Conservation (phyloP, 352 stramenopile species). For the Phytophthora foliorum region DNA sequence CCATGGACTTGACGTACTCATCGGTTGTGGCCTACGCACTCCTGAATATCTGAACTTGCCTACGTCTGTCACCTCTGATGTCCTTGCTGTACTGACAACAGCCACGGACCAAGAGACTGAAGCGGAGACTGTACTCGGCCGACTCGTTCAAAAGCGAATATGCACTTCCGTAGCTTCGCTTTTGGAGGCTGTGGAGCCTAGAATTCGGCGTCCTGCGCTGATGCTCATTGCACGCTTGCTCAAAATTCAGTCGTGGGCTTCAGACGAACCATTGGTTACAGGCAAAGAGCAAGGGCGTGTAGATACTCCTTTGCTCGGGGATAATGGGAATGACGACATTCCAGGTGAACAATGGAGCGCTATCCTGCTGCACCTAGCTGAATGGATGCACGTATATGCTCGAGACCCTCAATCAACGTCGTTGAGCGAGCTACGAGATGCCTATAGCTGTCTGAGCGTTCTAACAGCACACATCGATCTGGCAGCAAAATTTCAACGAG, state of each 20-base stretch:
- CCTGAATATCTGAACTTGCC: slow-evolving; percentile 44
- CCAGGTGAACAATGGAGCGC: slow-evolving; percentile 48
- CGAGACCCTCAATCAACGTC: slow-evolving; percentile 50
- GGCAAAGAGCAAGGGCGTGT: background rate
- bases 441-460: slow-evolving; percentile 54
- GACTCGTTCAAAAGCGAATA: slow-evolving; percentile 49
- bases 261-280: slow-evolving; percentile 13
- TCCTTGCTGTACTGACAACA: slow-evolving; percentile 50
- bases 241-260: slow-evolving; percentile 26
- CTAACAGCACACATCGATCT: slow-evolving; percentile 43
- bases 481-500: slow-evolving; percentile 36
- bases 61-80: slow-evolving; percentile 48
- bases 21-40: slow-evolving; percentile 44
- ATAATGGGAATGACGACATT: background rate
- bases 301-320: background rate
- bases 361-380: slow-evolving; percentile 60
- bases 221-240: slow-evolving; percentile 58
- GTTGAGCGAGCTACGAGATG: slow-evolving; percentile 45
- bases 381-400: slow-evolving; percentile 81
- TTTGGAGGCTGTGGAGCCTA: slow-evolving; percentile 65
- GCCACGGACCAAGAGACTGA: slow-evolving; percentile 25
- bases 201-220: slow-evolving; percentile 56
- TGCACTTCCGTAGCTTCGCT: slow-evolving; percentile 50
- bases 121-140: slow-evolving; percentile 24
- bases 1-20: slow-evolving; percentile 46